phyloP scores from a whole-genome alignment of 2,329 filamentous ascomycete species.

The Apiospora kogelbergensis region DNA sequence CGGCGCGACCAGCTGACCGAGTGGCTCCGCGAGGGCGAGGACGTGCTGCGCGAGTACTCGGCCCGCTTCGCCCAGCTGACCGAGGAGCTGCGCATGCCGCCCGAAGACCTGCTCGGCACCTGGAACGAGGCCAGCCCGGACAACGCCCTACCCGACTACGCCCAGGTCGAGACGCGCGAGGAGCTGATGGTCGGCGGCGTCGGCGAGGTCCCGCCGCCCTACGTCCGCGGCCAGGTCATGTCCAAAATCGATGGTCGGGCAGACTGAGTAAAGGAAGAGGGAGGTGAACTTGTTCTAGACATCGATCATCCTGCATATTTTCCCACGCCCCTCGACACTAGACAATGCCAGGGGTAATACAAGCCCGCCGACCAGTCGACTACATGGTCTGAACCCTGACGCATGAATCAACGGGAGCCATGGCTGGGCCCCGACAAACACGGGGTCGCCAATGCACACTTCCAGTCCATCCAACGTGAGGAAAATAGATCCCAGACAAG shows the following conservation, averaged over 20 bases:
- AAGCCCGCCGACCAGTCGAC: neutral
- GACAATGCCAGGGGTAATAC: neutral
- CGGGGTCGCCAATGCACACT: too few relatives aligned
- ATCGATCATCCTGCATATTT: neutral
- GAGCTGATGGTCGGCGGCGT: slow-evolving; percentile 32
- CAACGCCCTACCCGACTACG: slow-evolving; percentile 30
- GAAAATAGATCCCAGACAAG: neutral
- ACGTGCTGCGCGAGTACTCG: slow-evolving; percentile 31
- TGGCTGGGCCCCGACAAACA: neutral
- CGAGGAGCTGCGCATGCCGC: slow-evolving; percentile 24
- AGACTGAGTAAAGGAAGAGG: neutral
- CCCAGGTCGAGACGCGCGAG: slow-evolving; percentile 26
- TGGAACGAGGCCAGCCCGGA: slow-evolving; percentile 31
- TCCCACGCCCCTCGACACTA: neutral
- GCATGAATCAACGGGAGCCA: neutral
- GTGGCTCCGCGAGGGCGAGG: slow-evolving; percentile 29
- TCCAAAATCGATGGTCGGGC: neutral
- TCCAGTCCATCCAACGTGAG: neutral
- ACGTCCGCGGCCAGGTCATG: slow-evolving; percentile 15
- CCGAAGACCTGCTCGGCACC: slow-evolving; percentile 30
- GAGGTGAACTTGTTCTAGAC: neutral
- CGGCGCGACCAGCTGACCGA: slow-evolving; percentile 29
- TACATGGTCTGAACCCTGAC: neutral
- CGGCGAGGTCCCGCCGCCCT: slow-evolving; percentile 30
- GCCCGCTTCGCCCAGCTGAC: slow-evolving; percentile 29